Conservation (phyloP, 1,139 yeast genomes). For the Kodamaea alishanica region DNA sequence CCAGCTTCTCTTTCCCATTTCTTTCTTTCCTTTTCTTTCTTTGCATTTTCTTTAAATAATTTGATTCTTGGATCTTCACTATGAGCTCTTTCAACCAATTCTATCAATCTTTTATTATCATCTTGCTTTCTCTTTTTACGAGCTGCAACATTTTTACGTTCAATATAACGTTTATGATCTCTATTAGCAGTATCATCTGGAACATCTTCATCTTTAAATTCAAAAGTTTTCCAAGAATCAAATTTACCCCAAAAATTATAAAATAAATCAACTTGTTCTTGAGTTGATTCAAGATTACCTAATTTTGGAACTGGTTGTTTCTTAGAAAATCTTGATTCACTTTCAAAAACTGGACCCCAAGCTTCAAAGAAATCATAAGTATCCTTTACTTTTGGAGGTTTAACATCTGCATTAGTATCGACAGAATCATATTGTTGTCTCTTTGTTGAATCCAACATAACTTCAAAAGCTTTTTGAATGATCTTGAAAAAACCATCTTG, state of each 20-base stretch:
- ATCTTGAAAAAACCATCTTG: slow-evolving; percentile 98
- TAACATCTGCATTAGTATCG: slow-evolving; percentile 81
- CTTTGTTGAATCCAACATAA: slow-evolving; percentile 77
- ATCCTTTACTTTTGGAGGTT: slow-evolving; percentile 66
- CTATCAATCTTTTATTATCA: slow-evolving; percentile 87
- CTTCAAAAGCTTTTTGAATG: slow-evolving; percentile 94
- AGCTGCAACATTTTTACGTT: slow-evolving; percentile 93
- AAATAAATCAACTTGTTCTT: slow-evolving; percentile 84
- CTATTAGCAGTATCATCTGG: slow-evolving; percentile 99
- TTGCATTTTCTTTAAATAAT: slow-evolving; percentile 88
- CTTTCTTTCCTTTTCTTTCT: slow-evolving; percentile 89
- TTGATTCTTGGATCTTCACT: slow-evolving; percentile 93
- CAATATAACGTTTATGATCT: slow-evolving; percentile 98
- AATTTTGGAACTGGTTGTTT: slow-evolving; percentile 82
- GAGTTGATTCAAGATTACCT: slow-evolving; percentile 65
- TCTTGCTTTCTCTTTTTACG: slow-evolving; percentile 98
- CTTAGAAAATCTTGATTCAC: slow-evolving; percentile 90
- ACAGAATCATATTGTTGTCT: slow-evolving; percentile 95
- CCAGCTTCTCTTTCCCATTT: slow-evolving; percentile 99
- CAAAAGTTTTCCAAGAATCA: slow-evolving; percentile 98
- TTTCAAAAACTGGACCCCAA: slow-evolving; percentile 88
- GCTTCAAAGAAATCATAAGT: slow-evolving; percentile 80
- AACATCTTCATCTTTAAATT: slow-evolving; percentile 97
- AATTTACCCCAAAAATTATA: slow-evolving; percentile 92
- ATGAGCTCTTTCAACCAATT: slow-evolving; percentile 83